A percentile compares a stretch with the other conserved stretches of the same genome.
These are phyloP conservation scores for Flaveria bidentis DNA, from an alignment of 129 eudicot genomes.

Conservation along the genomic window DNA sequence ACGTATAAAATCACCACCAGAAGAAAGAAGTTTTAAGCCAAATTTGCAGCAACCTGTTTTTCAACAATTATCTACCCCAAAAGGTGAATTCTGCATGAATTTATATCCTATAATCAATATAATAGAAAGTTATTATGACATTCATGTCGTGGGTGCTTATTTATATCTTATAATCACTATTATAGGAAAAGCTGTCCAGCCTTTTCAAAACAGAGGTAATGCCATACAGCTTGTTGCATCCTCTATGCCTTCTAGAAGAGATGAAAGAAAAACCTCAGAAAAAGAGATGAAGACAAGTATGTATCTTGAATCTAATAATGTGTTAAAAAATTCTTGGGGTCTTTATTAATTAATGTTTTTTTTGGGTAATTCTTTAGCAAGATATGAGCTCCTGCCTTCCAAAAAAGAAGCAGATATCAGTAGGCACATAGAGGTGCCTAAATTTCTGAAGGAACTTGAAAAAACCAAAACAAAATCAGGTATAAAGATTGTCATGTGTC, in stretches of 20 bases:
- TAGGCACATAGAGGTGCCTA: conserved; percentile 5
- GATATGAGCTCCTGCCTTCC: background rate
- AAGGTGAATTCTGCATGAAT: conserved; percentile 24
- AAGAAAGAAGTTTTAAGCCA: conserved; percentile 9
- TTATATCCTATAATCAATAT: background rate
- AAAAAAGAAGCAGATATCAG: conserved; percentile 1
- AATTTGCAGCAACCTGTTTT: conserved; percentile 13
- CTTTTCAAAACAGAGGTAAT: conserved; percentile 9
- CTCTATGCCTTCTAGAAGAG: background rate
- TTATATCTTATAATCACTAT: background rate
- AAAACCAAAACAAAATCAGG: background rate
- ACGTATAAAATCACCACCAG: conserved; percentile 8
- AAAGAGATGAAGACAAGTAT: conserved; percentile 16
- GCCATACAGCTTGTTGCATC: background rate
- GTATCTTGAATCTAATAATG: background rate
- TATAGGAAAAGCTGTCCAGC: background rate
- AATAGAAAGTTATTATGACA: background rate
- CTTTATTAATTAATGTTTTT: background rate
- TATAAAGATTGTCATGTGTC: background rate
- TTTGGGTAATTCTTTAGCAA: background rate
- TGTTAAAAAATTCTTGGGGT: background rate
- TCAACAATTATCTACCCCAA: conserved; percentile 16
- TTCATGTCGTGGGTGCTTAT: background rate
- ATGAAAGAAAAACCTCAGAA: background rate
- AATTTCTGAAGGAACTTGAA: background rate